Base-by-base conservation (phyloP, 257 asterid species). In the Primulina tabacum region DNA sequence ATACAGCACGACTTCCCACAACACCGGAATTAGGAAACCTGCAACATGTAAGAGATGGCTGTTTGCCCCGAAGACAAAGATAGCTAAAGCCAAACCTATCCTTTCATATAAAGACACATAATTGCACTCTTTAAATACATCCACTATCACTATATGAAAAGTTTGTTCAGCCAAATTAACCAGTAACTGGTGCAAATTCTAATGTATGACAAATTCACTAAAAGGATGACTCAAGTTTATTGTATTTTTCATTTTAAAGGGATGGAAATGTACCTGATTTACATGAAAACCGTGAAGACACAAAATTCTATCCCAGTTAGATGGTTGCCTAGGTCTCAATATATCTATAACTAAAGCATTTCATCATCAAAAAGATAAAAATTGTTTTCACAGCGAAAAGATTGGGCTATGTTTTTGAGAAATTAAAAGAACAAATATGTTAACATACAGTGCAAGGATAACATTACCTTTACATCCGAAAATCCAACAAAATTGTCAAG, bases 381-480 rank as follows among this genome's bases (percentile, higher is more conserved):
- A 26, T 7, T 4, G 24, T 30, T 40, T 11, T 6, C 8, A 60
- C 37, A 3, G 7, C 20, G 21, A 33, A 24, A 60, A 2, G 56
- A 16, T 40, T 7, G 14, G 18, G 21, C 21, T 4, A 50, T 50
- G 20, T 50, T 14, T 38, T 12, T 14, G n/a, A 35, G 43, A 16
- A 47, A 47, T 40, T 11, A 30, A 65, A 73, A 17, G 28, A 29
- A 61, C n/a, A 40, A 60, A 40, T 17, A 64, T 4, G 5, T 8
- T 18, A n/a, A 33, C 37, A 64, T 7, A 52, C 30, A 68, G 32
- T 40, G 53, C n/a, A 43, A 55, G 6, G 50, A 72, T 50, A 37
- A 63, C 40, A 43, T 57, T 88, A 93, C 98, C 97, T 89, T 86
- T 2, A 76, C 84, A 78, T 94, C 99, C 0, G 99, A 89, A 79